A percentile compares a stretch with the other conserved stretches of the same genome.
Conservation (phyloP, 257 asterid species). For the Rhazya stricta region DNA sequence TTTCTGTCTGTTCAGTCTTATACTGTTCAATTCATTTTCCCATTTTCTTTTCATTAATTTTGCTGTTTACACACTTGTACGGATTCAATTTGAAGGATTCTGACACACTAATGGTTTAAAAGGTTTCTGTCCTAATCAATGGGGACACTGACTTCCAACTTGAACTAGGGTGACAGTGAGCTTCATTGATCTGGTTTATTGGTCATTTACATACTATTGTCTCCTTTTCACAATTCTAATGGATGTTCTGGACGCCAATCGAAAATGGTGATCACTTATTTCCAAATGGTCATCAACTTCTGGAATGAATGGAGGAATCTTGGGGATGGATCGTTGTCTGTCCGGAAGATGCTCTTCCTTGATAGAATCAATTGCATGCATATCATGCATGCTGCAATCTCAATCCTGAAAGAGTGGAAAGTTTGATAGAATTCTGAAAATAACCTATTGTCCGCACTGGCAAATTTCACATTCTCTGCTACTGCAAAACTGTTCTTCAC, state of each 20-base stretch:
- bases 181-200: too few species aligned
- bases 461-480: not conserved
- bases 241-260: too few species aligned
- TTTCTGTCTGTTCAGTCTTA: not conserved
- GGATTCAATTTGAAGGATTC: not conserved
- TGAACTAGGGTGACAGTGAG: too few species aligned
- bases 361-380: not conserved
- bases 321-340: constrained; percentile 2
- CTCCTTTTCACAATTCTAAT: too few species aligned
- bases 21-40: not conserved
- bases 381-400: not conserved
- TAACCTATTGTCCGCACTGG: not conserved
- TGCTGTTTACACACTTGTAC: not conserved
- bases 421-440: not conserved
- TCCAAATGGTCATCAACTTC: not conserved
- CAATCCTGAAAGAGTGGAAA: not conserved
- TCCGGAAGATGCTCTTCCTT: constrained; percentile 1
- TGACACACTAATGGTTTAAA: not conserved
- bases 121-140: too few species aligned
- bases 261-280: not conserved
- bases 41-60: not conserved
- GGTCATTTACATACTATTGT: too few species aligned
- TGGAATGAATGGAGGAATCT: not conserved
- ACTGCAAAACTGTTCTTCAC: too few species aligned
- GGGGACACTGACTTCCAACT: too few species aligned